A percentile compares a stretch with the other conserved stretches of the same genome.
Conservation (phyloP, 1,139 yeast species). For the Nakaseomyces delphensis region DNA sequence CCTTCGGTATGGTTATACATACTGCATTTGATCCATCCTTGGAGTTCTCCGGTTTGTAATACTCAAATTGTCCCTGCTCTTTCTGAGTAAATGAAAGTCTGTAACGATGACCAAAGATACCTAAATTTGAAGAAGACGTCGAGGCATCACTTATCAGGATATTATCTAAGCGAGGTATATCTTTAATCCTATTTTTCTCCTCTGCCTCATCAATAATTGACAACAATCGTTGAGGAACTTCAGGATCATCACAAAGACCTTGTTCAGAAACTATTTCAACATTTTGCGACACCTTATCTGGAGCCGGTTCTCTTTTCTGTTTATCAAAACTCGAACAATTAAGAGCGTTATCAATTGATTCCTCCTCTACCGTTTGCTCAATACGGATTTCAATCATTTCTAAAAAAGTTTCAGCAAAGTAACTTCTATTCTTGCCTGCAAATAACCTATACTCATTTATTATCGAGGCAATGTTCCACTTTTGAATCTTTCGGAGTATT, state of each 20-base stretch:
- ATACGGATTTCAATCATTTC: conserved; percentile 60
- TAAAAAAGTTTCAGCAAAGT: conserved; percentile 72
- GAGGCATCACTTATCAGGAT: conserved; percentile 9
- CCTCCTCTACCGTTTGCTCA: conserved; percentile 24
- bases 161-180: conserved; percentile 6
- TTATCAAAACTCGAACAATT: background rate
- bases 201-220: conserved; percentile 21
- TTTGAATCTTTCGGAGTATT: conserved; percentile 67
- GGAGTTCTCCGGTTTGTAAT: conserved; percentile 17
- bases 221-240: conserved; percentile 26
- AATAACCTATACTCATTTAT: conserved; percentile 77
- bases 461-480: conserved; percentile 81
- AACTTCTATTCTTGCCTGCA: conserved; percentile 64
- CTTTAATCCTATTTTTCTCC: conserved; percentile 12
- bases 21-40: conserved; percentile 20
- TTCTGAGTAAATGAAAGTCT: conserved; percentile 28
- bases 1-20: conserved; percentile 49
- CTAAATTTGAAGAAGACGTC: conserved; percentile 22
- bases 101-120: conserved; percentile 30
- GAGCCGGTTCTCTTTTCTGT: conserved; percentile 7
- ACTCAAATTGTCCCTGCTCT: conserved; percentile 27
- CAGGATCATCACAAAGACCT: conserved; percentile 25
- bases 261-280: conserved; percentile 23
- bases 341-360: conserved; percentile 6
- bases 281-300: conserved; percentile 2